A percentile compares a stretch with the other conserved stretches of the same genome.
Evolutionary conservation across 1,284 basidiomycete species (phyloP).

Genomic region (Pascua guehoae): DNA sequence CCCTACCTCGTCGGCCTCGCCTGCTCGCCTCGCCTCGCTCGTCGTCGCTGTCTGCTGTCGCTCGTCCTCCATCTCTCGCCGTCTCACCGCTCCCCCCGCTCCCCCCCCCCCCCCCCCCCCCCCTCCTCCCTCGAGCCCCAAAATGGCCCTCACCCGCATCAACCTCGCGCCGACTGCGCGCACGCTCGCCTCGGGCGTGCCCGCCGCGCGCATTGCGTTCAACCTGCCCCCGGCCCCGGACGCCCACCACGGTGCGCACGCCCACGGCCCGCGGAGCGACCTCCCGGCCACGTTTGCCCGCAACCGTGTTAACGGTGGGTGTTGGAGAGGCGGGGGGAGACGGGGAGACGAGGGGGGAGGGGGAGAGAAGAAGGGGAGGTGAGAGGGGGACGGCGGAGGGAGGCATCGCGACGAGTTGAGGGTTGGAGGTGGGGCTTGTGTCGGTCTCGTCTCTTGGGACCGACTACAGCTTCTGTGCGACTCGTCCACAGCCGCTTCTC

Average conservation of each 20-base stretch:
- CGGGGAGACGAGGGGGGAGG: background rate
- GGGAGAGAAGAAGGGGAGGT: background rate
- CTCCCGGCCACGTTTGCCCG: slow-evolving; percentile 61
- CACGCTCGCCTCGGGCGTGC: slow-evolving; percentile 77
- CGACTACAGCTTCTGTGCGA: too few relatives aligned
- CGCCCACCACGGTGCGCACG: slow-evolving; percentile 52
- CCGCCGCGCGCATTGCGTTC: slow-evolving; percentile 90
- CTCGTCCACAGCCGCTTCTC: too few relatives aligned
- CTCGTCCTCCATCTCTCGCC: slow-evolving; percentile 5
- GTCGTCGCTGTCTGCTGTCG: slow-evolving; percentile 2
- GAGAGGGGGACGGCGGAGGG: background rate
- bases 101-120: slow-evolving; percentile 4
- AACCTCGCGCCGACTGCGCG: slow-evolving; percentile 78
- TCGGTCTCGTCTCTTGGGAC: too few relatives aligned
- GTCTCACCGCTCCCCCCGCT: background rate
- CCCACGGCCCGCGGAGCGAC: slow-evolving; percentile 58
- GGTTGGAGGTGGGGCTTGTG: too few relatives aligned
- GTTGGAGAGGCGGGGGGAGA: background rate
- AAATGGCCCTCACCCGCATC: slow-evolving; percentile 50
- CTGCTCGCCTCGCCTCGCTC: background rate
- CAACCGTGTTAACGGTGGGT: slow-evolving; percentile 64
- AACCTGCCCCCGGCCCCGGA: slow-evolving; percentile 69
- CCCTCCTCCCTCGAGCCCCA: slow-evolving; percentile 2
- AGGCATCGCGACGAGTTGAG: background rate
- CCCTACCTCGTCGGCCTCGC: too few relatives aligned